phyloP scores from a whole-genome alignment of 768 basidiomycete genomes.

The Lentinula aciculospora region DNA sequence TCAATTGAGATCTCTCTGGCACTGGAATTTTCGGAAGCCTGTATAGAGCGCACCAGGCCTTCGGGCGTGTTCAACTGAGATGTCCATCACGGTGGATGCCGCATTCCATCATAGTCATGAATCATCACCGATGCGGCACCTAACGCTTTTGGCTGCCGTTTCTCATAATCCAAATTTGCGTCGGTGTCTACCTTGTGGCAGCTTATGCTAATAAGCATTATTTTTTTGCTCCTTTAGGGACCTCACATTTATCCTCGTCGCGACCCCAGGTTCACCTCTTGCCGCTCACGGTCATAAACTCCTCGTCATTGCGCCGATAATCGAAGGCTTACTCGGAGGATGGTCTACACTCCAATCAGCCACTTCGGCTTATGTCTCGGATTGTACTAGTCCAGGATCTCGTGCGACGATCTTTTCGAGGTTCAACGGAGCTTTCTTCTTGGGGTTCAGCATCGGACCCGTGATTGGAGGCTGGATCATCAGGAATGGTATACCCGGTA shows the following conservation, averaged over 20 bases:
- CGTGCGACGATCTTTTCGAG: slow-evolving; percentile 69
- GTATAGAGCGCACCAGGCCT: neutral
- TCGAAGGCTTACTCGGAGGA: slow-evolving; percentile 83
- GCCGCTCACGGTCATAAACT: slow-evolving; percentile 69
- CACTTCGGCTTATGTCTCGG: slow-evolving; percentile 77
- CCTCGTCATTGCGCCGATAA: slow-evolving; percentile 70
- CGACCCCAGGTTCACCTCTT: slow-evolving; percentile 58
- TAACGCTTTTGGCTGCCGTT: neutral
- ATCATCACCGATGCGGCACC: neutral
- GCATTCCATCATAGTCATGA: neutral
- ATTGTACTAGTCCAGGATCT: slow-evolving; percentile 82
- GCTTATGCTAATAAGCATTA: slow-evolving; percentile 2
- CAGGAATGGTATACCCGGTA: slow-evolving; percentile 25
- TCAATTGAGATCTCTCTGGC: too few species aligned
- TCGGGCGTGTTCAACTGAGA: neutral
- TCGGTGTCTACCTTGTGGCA: too few species aligned
- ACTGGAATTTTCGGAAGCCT: neutral
- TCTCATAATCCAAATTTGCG: neutral
- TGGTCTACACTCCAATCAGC: slow-evolving; percentile 74
- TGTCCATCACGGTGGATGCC: slow-evolving; percentile 4
- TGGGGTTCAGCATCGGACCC: slow-evolving; percentile 77
- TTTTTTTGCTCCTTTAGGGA: slow-evolving; percentile 44
- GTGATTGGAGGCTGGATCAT: slow-evolving; percentile 59
- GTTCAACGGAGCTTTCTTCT: slow-evolving; percentile 70
- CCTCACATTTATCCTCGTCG: slow-evolving; percentile 76